A percentile compares a stretch with the other conserved stretches of the same genome.
Conservation (phyloP, 768 basidiomycete species). For the Pholiota microspora region DNA sequence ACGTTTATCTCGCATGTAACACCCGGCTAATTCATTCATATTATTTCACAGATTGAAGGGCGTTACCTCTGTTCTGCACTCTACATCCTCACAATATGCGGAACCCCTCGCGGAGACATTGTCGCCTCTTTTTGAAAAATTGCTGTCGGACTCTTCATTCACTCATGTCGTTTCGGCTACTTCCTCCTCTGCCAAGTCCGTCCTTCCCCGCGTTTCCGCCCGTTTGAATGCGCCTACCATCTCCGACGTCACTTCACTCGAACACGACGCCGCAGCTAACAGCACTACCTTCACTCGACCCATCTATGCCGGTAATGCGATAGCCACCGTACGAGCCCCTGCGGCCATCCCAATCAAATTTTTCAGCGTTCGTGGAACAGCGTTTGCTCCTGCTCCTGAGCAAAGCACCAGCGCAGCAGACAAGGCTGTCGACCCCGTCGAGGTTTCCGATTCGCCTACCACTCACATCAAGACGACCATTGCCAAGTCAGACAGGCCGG, state of each 20-base stretch:
- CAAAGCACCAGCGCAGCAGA: slow-evolving; percentile 56
- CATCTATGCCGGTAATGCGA: slow-evolving; percentile 98
- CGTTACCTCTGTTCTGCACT: slow-evolving; percentile 64
- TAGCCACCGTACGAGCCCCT: slow-evolving; percentile 83
- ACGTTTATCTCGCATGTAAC: slow-evolving; percentile 18
- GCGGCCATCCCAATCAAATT: slow-evolving; percentile 84
- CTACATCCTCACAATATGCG: slow-evolving; percentile 67
- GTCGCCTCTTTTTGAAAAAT: slow-evolving; percentile 77
- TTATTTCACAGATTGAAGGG: slow-evolving; percentile 55
- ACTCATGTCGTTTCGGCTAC: slow-evolving; percentile 94
- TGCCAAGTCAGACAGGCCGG: slow-evolving; percentile 89
- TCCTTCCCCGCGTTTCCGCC: slow-evolving; percentile 91
- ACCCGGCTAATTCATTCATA: background rate
- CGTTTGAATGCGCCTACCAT: slow-evolving; percentile 86
- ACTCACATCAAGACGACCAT: slow-evolving; percentile 73
- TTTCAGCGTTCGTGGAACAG: slow-evolving; percentile 91
- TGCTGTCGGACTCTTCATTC: slow-evolving; percentile 65
- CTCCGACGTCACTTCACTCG: slow-evolving; percentile 85
- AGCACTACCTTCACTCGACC: slow-evolving; percentile 88
- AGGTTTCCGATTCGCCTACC: slow-evolving; percentile 54
- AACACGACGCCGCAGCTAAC: slow-evolving; percentile 67
- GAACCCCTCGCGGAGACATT: slow-evolving; percentile 73
- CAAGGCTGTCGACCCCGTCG: slow-evolving; percentile 61
- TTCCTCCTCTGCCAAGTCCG: slow-evolving; percentile 87
- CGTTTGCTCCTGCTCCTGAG: slow-evolving; percentile 68